Base-by-base conservation (phyloP, 176 grass and related monocot species). In the Avena atlantica region DNA sequence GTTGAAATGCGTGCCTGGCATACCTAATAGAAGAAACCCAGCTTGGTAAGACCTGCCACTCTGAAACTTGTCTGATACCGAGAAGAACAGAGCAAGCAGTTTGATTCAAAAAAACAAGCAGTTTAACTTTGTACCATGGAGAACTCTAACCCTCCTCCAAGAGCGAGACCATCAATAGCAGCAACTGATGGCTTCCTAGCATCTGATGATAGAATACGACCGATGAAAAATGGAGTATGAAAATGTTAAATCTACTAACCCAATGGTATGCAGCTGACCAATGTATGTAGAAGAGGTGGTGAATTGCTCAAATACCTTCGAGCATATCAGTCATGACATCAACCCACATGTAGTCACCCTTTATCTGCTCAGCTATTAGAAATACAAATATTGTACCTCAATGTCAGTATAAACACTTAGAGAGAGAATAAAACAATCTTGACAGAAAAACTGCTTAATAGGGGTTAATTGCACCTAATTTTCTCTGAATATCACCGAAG, bases 1-100 rank as follows among this genome's bases (percentile, higher is more conserved):
- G 96, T 96, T 20, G 93, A 94, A 90, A 98, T 94, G 49, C 96
- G 92, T 84, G 89, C 96, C 89, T 98, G 93, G 74, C 96, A 98
- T 87, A 81, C 93, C 96, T 98, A 83, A 91, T 81, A 70, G 27
- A 83, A 86, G 36, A 74, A 5, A 12, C 12, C 75, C 80, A 20
- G 29, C 62, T 70, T 34, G 2, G 29, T 29, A 37, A 57, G 36
- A 66, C 27, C 56, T 63, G 14, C 25, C 55, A 66, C 19, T 2
- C 34, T 15, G 27, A 19, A 67, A 85, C 12, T 42, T 56, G 27
- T 75, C 15, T 59, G 17, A 78, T 1, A 73, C 61, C 12, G 19
- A 62, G 12, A 62, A 89, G 2, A 37, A 84, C 16, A 76, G 63
- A 15, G 9, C 7, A 82, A 50, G 71, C 5, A 88, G 77, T 36